Conservation (phyloP, 306 rosid species). For the Rubus idaeus region DNA sequence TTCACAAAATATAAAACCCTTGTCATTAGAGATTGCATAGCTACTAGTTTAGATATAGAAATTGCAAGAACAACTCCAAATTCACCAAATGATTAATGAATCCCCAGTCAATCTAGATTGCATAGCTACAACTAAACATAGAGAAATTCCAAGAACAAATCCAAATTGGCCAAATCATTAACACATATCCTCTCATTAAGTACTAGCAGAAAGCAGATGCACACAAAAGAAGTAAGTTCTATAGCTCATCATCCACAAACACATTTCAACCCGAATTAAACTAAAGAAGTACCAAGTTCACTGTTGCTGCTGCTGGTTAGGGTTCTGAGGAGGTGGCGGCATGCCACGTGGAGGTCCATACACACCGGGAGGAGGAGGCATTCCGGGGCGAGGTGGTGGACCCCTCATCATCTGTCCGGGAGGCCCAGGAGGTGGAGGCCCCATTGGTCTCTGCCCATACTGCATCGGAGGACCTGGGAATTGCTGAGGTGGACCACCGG, state of each 20-base stretch:
- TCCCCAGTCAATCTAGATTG: background rate
- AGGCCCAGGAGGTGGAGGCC: slow-evolving; percentile 96
- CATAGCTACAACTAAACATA: background rate
- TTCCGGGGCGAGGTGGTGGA: slow-evolving; percentile 86
- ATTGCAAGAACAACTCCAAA: background rate
- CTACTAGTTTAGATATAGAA: background rate
- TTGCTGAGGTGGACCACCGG: slow-evolving; percentile 69
- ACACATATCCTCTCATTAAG: background rate
- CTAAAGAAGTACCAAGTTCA: background rate
- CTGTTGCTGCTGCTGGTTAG: background rate
- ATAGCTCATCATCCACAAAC: background rate
- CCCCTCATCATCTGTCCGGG: slow-evolving; percentile 97
- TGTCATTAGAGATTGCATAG: background rate
- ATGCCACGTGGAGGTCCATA: slow-evolving; percentile 44
- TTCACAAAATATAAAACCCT: background rate
- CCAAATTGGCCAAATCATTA: background rate
- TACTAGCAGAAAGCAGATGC: background rate
- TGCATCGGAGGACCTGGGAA: slow-evolving; percentile 60
- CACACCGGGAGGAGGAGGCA: slow-evolving; percentile 29
- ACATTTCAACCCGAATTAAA: background rate
- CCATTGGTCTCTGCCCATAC: slow-evolving; percentile 95
- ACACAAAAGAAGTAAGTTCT: background rate
- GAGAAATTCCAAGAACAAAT: background rate
- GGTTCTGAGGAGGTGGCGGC: slow-evolving; percentile 76
- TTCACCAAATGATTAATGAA: background rate